phyloP scores from a whole-genome alignment of 1,284 basidiomycete species.

The Puccinia coronata region DNA sequence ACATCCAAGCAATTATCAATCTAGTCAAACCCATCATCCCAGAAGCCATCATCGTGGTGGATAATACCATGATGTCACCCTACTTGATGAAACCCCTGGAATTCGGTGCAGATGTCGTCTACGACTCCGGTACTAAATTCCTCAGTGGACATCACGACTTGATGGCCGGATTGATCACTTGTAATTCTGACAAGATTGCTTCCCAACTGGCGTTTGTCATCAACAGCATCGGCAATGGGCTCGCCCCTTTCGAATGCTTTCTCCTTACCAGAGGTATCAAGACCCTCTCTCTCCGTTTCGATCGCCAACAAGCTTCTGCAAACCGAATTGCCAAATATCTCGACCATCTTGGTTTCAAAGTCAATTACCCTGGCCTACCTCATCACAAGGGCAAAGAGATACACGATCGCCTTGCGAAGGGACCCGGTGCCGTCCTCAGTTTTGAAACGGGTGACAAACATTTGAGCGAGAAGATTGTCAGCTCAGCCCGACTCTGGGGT shows the following conservation, averaged over 20 bases:
- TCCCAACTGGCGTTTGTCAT: slow-evolving; percentile 89
- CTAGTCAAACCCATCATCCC: slow-evolving; percentile 76
- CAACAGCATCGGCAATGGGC: slow-evolving; percentile 95
- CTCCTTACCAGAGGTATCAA: slow-evolving; percentile 93
- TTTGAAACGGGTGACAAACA: slow-evolving; percentile 91
- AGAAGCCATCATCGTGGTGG: slow-evolving; percentile 82
- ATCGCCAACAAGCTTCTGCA: slow-evolving; percentile 84
- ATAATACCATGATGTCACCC: slow-evolving; percentile 99
- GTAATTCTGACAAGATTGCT: slow-evolving; percentile 84
- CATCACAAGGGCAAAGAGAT: slow-evolving; percentile 80
- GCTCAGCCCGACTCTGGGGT: slow-evolving; percentile 88
- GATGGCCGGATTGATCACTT: slow-evolving; percentile 94
- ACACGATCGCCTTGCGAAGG: slow-evolving; percentile 83
- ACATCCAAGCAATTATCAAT: slow-evolving; percentile 76
- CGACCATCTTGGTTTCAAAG: slow-evolving; percentile 80
- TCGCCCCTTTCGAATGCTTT: slow-evolving; percentile 94
- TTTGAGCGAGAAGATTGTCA: slow-evolving; percentile 88
- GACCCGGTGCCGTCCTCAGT: slow-evolving; percentile 89
- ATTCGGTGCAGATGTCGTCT: slow-evolving; percentile 93
- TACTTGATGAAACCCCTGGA: slow-evolving; percentile 95
- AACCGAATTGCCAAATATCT: slow-evolving; percentile 85
- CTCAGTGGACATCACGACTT: slow-evolving; percentile 97
- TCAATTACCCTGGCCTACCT: slow-evolving; percentile 88
- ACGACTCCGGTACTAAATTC: slow-evolving; percentile 98
- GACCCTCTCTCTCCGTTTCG: slow-evolving; percentile 94